Evolutionary conservation across 2,329 filamentous ascomycete species (phyloP).

Genomic region (Grosmannia clavigera): DNA sequence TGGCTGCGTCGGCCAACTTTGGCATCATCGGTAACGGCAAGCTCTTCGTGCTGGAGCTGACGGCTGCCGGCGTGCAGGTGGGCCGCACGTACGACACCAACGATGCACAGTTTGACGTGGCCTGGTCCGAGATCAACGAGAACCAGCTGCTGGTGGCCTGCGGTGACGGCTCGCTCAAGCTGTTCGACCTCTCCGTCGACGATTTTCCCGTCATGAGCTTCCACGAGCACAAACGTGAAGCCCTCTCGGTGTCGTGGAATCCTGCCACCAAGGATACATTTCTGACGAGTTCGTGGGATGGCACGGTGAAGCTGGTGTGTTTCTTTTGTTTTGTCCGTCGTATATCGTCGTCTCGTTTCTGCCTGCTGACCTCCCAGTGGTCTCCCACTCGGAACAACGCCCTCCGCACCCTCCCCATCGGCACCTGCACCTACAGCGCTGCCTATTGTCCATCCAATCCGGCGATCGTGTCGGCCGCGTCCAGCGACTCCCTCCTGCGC

Average conservation of each 20-base stretch:
- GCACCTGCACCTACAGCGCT: constrained; percentile 89
- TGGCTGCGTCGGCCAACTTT: constrained; percentile 86
- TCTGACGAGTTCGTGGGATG: constrained; percentile 88
- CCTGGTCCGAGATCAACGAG: constrained; percentile 94
- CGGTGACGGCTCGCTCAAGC: constrained; percentile 87
- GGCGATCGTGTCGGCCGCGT: constrained; percentile 73
- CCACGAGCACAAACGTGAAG: constrained; percentile 85
- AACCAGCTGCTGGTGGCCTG: constrained; percentile 83
- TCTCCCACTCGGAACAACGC: constrained; percentile 64
- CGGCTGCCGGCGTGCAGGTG: constrained; percentile 68
- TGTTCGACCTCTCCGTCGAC: constrained; percentile 73
- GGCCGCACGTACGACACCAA: constrained; percentile 94
- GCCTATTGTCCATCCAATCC: constrained; percentile 82
- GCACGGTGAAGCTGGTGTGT: constrained; percentile 73
- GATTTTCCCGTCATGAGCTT: constrained; percentile 86
- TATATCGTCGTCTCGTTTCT: background rate
- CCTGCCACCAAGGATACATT: constrained; percentile 84
- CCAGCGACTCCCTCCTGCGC: constrained; percentile 77
- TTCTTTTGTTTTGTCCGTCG: background rate
- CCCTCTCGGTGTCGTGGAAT: constrained; percentile 89
- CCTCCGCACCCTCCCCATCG: constrained; percentile 75
- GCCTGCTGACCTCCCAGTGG: constrained; percentile 43
- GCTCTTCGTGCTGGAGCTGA: constrained; percentile 72
- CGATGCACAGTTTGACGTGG: constrained; percentile 87
- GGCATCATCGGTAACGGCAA: constrained; percentile 94